These are phyloP conservation scores for Dioscorea dumetorum DNA, from an alignment of 106 monocot genomes.

Conservation along the genomic window DNA sequence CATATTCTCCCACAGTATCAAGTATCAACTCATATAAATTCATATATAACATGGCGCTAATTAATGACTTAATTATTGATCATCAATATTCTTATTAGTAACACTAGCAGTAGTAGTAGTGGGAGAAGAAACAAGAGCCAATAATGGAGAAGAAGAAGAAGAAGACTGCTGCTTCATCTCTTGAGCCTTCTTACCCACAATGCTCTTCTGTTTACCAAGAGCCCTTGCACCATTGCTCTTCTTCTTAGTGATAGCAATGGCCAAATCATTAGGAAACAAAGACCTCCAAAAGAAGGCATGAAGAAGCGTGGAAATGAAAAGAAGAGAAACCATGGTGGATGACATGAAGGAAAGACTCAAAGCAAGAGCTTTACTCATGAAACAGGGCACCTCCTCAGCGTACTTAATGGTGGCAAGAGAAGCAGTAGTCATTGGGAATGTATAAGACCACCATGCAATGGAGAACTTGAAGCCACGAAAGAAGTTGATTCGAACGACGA, in stretches of 20 bases:
- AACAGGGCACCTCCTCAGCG: conserved; percentile 60
- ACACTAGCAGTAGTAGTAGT: too few relatives aligned
- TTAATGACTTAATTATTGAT: too few relatives aligned
- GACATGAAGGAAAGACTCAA: conserved; percentile 59
- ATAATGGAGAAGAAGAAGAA: conserved; percentile 23
- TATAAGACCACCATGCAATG: conserved; percentile 94
- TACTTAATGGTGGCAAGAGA: conserved; percentile 78
- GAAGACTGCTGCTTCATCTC: conserved; percentile 38
- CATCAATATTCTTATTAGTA: too few relatives aligned
- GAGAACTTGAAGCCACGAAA: conserved; percentile 88
- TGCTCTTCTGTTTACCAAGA: conserved; percentile 14
- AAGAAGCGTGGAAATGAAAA: conserved; percentile 68
- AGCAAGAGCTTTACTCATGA: conserved; percentile 54
- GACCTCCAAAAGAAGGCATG: conserved; percentile 67
- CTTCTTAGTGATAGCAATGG: conserved; percentile 81
- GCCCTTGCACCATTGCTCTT: conserved; percentile 10
- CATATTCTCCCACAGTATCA: too few relatives aligned
- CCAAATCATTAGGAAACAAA: conserved; percentile 79
- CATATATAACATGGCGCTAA: too few relatives aligned
- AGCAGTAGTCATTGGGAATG: conserved; percentile 90
- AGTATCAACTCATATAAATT: too few relatives aligned
- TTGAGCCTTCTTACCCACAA: conserved; percentile 5
- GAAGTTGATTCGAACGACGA: conserved; percentile 87
- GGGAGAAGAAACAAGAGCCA: conserved; percentile 24
- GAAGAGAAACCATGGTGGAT: conserved; percentile 55